Conservation (phyloP, 2,329 filamentous ascomycete species). For the Pseudovirgaria hyperparasitica region DNA sequence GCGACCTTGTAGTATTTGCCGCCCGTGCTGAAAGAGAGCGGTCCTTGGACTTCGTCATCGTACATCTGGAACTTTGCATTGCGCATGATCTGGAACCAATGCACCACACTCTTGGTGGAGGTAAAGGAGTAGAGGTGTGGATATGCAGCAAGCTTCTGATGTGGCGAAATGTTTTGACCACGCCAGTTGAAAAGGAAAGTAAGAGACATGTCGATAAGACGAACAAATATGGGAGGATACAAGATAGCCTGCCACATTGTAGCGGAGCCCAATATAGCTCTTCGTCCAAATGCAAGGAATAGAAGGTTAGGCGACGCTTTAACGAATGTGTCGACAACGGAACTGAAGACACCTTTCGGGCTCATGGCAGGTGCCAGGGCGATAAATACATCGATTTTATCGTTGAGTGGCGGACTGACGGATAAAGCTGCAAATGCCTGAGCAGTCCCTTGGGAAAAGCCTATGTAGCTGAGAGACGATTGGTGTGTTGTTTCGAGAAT, state of each 20-base stretch:
- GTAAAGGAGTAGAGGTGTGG: slow-evolving; percentile 94
- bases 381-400: slow-evolving; percentile 91
- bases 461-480: slow-evolving; percentile 82
- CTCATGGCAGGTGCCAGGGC: slow-evolving; percentile 94
- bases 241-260: slow-evolving; percentile 97
- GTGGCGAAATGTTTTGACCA: slow-evolving; percentile 66
- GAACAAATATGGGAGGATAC: slow-evolving; percentile 87
- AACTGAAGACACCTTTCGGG: slow-evolving; percentile 77
- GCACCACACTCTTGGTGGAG: slow-evolving; percentile 90
- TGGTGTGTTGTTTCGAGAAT: slow-evolving; percentile 75
- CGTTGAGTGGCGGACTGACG: slow-evolving; percentile 83
- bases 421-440: slow-evolving; percentile 91
- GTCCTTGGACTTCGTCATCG: slow-evolving; percentile 80
- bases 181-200: slow-evolving; percentile 83
- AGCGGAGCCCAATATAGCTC: slow-evolving; percentile 80
- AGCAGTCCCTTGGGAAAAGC: slow-evolving; percentile 92
- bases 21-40: slow-evolving; percentile 54
- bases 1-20: slow-evolving; percentile 92
- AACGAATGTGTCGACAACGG: slow-evolving; percentile 82
- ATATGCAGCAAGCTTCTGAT: slow-evolving; percentile 91
- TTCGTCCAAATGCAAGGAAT: slow-evolving; percentile 83
- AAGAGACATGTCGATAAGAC: slow-evolving; percentile 71
- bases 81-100: slow-evolving; percentile 99
- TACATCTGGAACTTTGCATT: slow-evolving; percentile 97
- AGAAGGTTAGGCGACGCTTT: slow-evolving; percentile 88